These are phyloP conservation scores for Lactarius akahatsu DNA, from an alignment of 768 basidiomycete genomes.

Conservation along the genomic window DNA sequence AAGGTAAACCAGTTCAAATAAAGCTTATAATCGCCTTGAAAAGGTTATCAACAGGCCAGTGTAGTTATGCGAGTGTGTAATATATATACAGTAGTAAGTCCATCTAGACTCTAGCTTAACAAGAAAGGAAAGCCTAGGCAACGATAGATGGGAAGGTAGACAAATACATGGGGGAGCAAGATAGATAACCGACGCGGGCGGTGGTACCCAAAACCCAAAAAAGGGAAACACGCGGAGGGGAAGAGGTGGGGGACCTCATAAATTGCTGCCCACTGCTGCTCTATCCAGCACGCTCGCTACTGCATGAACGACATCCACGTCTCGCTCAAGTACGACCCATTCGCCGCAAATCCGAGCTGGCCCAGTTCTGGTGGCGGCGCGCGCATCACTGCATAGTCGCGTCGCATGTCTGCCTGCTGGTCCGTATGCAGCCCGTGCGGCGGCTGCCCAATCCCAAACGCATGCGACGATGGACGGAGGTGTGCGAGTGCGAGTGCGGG, in stretches of 20 bases:
- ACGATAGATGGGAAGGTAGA: background rate
- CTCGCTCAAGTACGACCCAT: slow-evolving; percentile 50
- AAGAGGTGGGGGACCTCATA: no score
- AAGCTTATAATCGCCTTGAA: no score
- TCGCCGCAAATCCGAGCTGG: slow-evolving; percentile 57
- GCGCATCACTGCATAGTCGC: slow-evolving; percentile 9
- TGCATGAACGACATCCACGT: slow-evolving; percentile 64
- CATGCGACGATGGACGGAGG: background rate
- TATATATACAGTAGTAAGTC: background rate
- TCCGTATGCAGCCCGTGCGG: background rate
- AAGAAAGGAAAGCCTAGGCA: background rate
- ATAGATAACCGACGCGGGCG: background rate
- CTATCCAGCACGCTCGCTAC: slow-evolving; percentile 47
- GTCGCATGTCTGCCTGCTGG: slow-evolving; percentile 2
- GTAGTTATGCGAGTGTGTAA: background rate
- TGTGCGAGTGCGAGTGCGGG: background rate
- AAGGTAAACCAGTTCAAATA: no score
- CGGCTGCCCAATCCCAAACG: background rate
- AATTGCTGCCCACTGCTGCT: background rate
- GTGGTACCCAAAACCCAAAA: background rate
- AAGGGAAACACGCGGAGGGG: background rate
- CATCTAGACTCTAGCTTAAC: background rate
- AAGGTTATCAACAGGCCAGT: no score
- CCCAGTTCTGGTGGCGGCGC: slow-evolving; percentile 47
- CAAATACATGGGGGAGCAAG: background rate